A percentile compares a stretch with the other conserved stretches of the same genome.
Conservation (phyloP, 2,329 filamentous ascomycete genomes). For the Ciborinia camelliae region DNA sequence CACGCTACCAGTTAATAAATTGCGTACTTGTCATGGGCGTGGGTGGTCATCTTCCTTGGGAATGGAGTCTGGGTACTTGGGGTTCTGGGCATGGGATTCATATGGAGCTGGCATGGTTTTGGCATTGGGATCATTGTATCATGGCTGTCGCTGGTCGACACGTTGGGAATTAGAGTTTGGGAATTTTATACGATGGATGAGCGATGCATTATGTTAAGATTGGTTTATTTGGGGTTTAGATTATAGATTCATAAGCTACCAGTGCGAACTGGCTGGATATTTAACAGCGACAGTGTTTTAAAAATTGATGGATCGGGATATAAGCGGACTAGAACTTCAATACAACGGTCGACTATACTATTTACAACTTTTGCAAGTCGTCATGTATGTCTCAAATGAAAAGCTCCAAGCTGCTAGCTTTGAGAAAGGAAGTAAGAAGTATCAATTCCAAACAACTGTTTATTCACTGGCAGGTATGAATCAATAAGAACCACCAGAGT, state of each 20-base stretch:
- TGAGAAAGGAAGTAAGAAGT: background rate
- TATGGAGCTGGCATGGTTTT: background rate
- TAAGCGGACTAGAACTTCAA: background rate
- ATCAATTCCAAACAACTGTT: background rate
- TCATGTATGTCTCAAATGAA: background rate
- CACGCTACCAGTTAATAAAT: background rate
- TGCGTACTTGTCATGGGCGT: background rate
- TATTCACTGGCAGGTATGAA: background rate
- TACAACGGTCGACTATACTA: background rate
- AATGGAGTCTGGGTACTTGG: background rate
- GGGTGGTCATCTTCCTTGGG: background rate
- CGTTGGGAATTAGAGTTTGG: background rate
- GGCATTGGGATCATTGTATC: constrained; percentile 5
- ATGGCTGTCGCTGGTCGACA: background rate
- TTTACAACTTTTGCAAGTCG: background rate
- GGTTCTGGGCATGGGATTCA: background rate
- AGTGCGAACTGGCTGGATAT: constrained; percentile 6
- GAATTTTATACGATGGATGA: background rate
- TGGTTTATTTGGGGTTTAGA: background rate
- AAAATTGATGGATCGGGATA: background rate
- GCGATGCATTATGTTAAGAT: background rate
- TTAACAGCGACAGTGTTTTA: background rate
- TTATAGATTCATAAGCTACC: constrained; percentile 10
- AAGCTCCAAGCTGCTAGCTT: background rate
- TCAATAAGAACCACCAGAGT: background rate